Conservation (phyloP, 2,329 filamentous ascomycete genomes). For the Aspergillus melleus region DNA sequence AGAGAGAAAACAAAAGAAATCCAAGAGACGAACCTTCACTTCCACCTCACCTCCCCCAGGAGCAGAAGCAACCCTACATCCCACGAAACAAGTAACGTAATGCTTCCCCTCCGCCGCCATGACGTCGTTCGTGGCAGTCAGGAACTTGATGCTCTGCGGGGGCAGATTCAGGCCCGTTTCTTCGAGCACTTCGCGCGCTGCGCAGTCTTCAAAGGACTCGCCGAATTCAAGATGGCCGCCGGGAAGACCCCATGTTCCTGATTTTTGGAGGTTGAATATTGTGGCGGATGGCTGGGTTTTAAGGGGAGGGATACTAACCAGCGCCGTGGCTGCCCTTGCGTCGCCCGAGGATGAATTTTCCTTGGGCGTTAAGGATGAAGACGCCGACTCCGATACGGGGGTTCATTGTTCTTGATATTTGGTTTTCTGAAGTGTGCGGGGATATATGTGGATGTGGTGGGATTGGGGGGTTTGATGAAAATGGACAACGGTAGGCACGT, state of each 20-base stretch:
- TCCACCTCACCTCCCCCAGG: background rate
- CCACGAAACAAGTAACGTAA: conserved; percentile 73
- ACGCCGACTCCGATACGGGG: conserved; percentile 14
- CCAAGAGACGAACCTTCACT: background rate
- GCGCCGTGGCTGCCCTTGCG: conserved; percentile 19
- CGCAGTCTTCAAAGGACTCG: conserved; percentile 64
- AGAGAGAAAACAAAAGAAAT: background rate
- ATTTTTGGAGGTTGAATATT: background rate
- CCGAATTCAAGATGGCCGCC: conserved; percentile 74
- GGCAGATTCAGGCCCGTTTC: conserved; percentile 65
- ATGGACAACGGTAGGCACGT: no score
- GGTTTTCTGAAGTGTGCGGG: background rate
- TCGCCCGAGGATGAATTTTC: conserved; percentile 16
- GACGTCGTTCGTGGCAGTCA: conserved; percentile 67
- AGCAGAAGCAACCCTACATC: conserved; percentile 44
- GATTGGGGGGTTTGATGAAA: background rate
- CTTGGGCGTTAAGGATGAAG: conserved; percentile 14
- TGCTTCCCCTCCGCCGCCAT: conserved; percentile 64
- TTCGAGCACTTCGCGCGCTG: conserved; percentile 66
- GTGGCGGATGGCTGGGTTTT: no score
- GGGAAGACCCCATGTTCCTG: conserved; percentile 66
- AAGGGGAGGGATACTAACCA: conserved; percentile 3
- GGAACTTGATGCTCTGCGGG: conserved; percentile 48
- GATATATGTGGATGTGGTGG: no score
- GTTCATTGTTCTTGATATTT: background rate